These are phyloP conservation scores for Dicorynia guianensis DNA, from an alignment of 306 rosid genomes.

Conservation along the genomic window DNA sequence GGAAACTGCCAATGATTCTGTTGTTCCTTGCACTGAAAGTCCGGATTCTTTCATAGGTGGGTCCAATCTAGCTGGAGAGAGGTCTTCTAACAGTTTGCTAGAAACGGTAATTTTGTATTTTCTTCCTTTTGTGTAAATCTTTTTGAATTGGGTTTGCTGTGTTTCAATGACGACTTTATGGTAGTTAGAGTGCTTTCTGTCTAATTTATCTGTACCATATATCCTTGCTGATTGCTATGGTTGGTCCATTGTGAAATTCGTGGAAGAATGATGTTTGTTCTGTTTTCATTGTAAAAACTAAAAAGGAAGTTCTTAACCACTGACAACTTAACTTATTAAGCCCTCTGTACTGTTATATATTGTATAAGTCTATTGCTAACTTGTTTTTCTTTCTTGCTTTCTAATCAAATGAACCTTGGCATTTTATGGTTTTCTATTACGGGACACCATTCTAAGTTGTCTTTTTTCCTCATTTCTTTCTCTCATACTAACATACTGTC, in stretches of 20 bases:
- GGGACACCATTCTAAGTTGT: conserved; percentile 65
- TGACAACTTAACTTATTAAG: neutral
- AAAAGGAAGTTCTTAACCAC: neutral
- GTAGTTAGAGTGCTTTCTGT: neutral
- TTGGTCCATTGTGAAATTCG: neutral
- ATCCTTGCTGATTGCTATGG: conserved; percentile 5
- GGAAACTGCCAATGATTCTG: conserved; percentile 36
- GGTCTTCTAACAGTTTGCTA: conserved; percentile 43
- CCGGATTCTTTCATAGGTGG: conserved; percentile 47
- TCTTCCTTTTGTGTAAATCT: conserved; percentile 16
- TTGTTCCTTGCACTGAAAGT: conserved; percentile 40
- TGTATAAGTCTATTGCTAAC: conserved; percentile 19
- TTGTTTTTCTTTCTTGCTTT: conserved; percentile 7
- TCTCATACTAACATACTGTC: neutral
- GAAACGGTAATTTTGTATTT: conserved; percentile 51
- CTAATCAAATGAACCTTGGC: conserved; percentile 60
- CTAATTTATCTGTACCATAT: neutral
- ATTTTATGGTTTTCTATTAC: conserved; percentile 46
- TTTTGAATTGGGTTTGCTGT: neutral
- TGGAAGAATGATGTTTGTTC: neutral
- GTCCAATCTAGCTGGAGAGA: conserved; percentile 46
- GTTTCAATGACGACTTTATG: neutral
- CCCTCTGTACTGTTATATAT: conserved; percentile 6
- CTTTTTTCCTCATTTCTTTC: no score
- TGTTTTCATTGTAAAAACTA: neutral